phyloP scores from a whole-genome alignment of 306 rosid genomes.

The Cucurbita pepo region DNA sequence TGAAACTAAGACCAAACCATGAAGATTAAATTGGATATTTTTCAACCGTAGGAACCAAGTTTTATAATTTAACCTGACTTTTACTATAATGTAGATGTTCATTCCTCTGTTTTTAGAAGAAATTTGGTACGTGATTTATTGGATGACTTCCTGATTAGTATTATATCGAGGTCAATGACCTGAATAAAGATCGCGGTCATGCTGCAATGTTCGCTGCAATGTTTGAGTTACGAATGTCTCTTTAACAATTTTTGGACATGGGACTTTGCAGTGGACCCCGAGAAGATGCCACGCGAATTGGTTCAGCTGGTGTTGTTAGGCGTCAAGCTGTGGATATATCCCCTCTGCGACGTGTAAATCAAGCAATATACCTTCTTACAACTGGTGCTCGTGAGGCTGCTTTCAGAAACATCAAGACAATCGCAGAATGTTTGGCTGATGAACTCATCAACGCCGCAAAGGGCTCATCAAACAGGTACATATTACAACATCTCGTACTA shows the following conservation, averaged over 20 bases:
- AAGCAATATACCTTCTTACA: constrained; percentile 49
- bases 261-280: constrained; percentile 37
- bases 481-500: neutral
- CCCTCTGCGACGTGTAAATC: constrained; percentile 48
- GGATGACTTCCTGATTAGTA: neutral
- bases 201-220: neutral
- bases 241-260: neutral
- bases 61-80: neutral
- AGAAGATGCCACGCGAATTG: constrained; percentile 56
- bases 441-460: constrained; percentile 59
- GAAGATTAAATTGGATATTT: too few species aligned
- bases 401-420: constrained; percentile 45
- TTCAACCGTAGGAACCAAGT: neutral
- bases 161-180: neutral
- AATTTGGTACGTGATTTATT: neutral
- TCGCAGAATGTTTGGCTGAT: constrained; percentile 56
- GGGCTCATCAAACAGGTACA: constrained; percentile 55
- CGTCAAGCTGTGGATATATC: constrained; percentile 64
- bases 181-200: neutral
- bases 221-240: neutral
- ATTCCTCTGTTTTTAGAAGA: neutral
- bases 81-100: neutral
- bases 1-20: neutral
- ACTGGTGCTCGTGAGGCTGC: constrained; percentile 61
- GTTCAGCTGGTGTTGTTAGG: constrained; percentile 60